Evolutionary conservation across 352 stramenopile species (phyloP), one percentile per base, ranked within the genome.

Genomic region (Globisporangium emineosum): DNA sequence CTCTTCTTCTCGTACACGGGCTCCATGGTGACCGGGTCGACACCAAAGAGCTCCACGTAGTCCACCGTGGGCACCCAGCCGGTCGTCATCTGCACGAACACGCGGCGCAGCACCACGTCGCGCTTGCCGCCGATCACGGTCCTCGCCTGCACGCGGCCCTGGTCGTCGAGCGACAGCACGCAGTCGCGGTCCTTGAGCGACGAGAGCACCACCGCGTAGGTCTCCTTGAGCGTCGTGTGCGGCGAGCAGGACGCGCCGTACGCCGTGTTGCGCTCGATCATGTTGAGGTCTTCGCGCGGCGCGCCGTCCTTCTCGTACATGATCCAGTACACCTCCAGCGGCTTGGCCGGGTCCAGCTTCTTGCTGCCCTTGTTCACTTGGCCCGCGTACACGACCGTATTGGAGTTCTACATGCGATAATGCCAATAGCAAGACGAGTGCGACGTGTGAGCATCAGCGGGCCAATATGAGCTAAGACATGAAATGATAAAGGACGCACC

Each of bases 1-100:
- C 75, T 78, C 68, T 94, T 94, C 77, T 91, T 92, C 70, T 94
- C 86, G 68, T 94, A 94, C 50, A 90, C 86, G 9, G 65, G 54
- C 51, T 76, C 86, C 33, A 78, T 67, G 6, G 81, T 91, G 13
- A 67, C 60, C 3, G 80, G 81, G 66, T 94, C 71, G 33, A 94
- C 70, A 37, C 83, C 86, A 47, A 91, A 93, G 57, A 94, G 85
- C 61, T 94, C 86, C 54, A 94, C 72, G 71, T 87, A 91, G 57
- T 92, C 83, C 47, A 94, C 86, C 0, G 78, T 89, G 19, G 86
- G 86, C 59, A 94, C 83, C 86, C 83, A 93, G 43, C 83, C 89
- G 30, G 71, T 92, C 30, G 83, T 92, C 81, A 90, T 90, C 61
- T 93, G 82, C 62, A 94, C 86, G 60, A 79, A 94, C 52, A 94